These are phyloP conservation scores for Colletotrichum sp. DNA, from an alignment of 2,329 filamentous ascomycete genomes.

Conservation along the genomic window DNA sequence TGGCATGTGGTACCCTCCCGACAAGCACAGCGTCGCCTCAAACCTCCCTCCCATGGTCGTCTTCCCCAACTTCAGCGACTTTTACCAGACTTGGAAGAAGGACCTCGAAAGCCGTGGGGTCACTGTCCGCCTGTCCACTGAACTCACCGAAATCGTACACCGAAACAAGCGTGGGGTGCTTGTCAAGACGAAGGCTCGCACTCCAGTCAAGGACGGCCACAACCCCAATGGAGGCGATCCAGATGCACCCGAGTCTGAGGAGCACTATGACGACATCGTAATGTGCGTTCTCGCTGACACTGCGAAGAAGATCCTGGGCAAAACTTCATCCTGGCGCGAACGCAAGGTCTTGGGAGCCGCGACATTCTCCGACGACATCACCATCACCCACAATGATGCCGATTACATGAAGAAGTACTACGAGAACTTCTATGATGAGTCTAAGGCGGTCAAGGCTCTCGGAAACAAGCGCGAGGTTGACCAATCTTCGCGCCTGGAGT, in stretches of 20 bases:
- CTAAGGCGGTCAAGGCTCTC: slow-evolving; percentile 44
- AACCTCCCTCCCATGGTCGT: slow-evolving; percentile 68
- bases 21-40: slow-evolving; percentile 48
- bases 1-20: slow-evolving; percentile 58
- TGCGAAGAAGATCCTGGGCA: slow-evolving; percentile 61
- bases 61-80: slow-evolving; percentile 63
- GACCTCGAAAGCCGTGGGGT: slow-evolving; percentile 58
- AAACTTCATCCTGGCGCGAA: slow-evolving; percentile 62
- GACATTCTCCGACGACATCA: slow-evolving; percentile 70
- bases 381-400: slow-evolving; percentile 68
- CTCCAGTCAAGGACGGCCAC: slow-evolving; percentile 32
- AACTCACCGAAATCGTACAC: slow-evolving; percentile 55
- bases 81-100: slow-evolving; percentile 62
- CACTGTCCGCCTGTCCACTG: slow-evolving; percentile 58
- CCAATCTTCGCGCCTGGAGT: slow-evolving; percentile 43
- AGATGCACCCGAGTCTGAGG: slow-evolving; percentile 59
- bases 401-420: slow-evolving; percentile 71
- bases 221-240: slow-evolving; percentile 39
- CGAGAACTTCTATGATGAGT: slow-evolving; percentile 59
- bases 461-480: slow-evolving; percentile 39
- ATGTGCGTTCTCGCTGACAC: slow-evolving; percentile 67
- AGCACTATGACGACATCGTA: slow-evolving; percentile 67
- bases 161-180: slow-evolving; percentile 56
- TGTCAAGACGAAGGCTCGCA: slow-evolving; percentile 49
- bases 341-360: slow-evolving; percentile 69